These are phyloP conservation scores for Zopfochytrium polystomum DNA, from an alignment of 371 early-diverging fungal species.

Conservation along the genomic window DNA sequence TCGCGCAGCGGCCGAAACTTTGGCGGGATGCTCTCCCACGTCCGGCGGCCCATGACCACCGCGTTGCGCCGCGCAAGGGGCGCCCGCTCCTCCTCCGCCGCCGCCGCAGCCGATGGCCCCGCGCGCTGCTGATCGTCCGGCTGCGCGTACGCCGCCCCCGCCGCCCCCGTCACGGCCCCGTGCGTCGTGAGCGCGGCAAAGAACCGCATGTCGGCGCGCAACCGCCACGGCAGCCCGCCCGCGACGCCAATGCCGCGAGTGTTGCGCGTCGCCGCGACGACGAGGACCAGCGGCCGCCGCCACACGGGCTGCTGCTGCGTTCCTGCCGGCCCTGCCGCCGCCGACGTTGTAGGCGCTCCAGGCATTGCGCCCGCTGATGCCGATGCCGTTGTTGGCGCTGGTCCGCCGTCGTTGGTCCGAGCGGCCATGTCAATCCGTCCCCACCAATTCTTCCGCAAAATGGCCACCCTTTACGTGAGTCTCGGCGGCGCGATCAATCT, in stretches of 20 bases:
- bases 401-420: neutral
- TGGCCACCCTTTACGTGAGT: neutral
- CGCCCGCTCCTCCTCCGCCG: no score
- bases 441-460: neutral
- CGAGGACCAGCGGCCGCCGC: no score
- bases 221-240: slow-evolving; percentile 77
- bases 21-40: slow-evolving; percentile 74
- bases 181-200: slow-evolving; percentile 69
- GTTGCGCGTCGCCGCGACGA: slow-evolving; percentile 72
- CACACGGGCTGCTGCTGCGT: no score
- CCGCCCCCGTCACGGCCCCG: slow-evolving; percentile 22
- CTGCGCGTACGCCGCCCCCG: neutral
- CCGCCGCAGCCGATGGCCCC: no score
- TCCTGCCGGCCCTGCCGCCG: neutral
- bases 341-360: neutral
- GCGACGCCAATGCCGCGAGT: slow-evolving; percentile 76
- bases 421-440: no score
- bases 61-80: slow-evolving; percentile 6
- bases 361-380: neutral
- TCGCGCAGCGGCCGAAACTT: slow-evolving; percentile 69
- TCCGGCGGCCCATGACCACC: slow-evolving; percentile 21
- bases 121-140: no score
- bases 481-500: neutral
- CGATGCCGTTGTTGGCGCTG: neutral
- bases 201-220: slow-evolving; percentile 79